Conservation (phyloP, 2,329 filamentous ascomycete species). For the Neocucurbitaria cava region DNA sequence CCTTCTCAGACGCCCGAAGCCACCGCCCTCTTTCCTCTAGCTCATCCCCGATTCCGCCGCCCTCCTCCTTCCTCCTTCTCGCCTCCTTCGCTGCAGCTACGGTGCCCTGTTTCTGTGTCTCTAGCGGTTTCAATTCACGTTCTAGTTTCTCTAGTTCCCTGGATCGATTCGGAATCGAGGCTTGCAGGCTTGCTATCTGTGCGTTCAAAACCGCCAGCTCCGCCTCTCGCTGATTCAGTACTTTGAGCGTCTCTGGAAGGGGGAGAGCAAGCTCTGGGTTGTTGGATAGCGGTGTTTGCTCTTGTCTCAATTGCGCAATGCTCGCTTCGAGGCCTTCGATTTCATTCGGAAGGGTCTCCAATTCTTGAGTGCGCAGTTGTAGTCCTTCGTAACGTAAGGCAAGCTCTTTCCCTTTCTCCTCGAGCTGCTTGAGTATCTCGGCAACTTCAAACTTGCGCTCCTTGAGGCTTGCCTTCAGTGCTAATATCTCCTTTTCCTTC, state of each 20-base stretch:
- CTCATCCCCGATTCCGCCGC: constrained; percentile 72
- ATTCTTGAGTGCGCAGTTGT: constrained; percentile 59
- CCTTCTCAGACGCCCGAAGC: constrained; percentile 73
- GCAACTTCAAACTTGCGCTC: constrained; percentile 80
- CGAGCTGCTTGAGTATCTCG: constrained; percentile 74
- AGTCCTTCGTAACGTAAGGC: constrained; percentile 64
- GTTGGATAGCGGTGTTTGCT: constrained; percentile 43
- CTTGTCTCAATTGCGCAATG: constrained; percentile 55
- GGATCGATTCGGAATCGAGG: constrained; percentile 68
- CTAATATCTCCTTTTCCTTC: constrained; percentile 64
- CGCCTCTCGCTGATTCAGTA: constrained; percentile 50
- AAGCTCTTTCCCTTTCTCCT: constrained; percentile 67
- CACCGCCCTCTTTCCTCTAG: constrained; percentile 78
- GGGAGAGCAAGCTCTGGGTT: constrained; percentile 53
- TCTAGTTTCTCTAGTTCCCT: constrained; percentile 72
- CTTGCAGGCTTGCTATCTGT: constrained; percentile 60
- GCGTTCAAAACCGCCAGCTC: constrained; percentile 52
- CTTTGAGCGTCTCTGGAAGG: constrained; percentile 51
- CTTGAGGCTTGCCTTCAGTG: constrained; percentile 78
- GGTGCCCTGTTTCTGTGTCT: constrained; percentile 70
- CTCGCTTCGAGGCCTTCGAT: constrained; percentile 60
- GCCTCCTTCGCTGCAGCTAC: constrained; percentile 75
- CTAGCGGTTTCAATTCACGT: constrained; percentile 72
- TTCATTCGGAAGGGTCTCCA: constrained; percentile 59
- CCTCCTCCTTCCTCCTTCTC: constrained; percentile 68